Base-by-base conservation (phyloP, 2,329 filamentous ascomycete genomes). In the Colletotrichum tamarilloi region DNA sequence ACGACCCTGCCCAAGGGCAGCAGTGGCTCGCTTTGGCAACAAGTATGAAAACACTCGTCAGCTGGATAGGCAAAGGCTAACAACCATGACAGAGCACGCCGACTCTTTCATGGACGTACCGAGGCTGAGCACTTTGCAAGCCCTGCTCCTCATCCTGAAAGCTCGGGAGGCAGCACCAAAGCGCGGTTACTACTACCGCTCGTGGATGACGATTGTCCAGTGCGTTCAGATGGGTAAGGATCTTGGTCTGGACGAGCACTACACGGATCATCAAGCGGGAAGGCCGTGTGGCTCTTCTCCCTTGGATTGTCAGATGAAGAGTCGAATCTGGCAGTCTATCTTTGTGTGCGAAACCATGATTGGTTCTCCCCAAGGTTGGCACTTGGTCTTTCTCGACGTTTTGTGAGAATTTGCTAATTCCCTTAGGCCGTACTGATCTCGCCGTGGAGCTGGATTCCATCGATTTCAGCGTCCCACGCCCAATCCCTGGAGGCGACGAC, bases 141-240 rank as follows among this genome's bases (percentile, higher is more conserved):
- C 95, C 3, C 86, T 98, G 74, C 85, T 98, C 57, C 92, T 98
- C 57, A 88, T 98, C 22, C 85, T 98, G 56, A 98, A 98, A 82
- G 97, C 96, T 1, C 90, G 95, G 75, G 96, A 98, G 82, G 93
- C 94, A n/a, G 92, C 93, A 9, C 95, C 96, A 0, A 97, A 97
- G 80, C 92, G 94, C 73, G 97, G 97, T 1, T 98, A 98, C 80
- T 98, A 97, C 82, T 98, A 97, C 83, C 92, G 96, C 49, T 98
- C 97, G 0, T 98, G 97, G 96, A 97, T 98, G 91, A 94, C 94
- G 5, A 91, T 97, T 24, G 96, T 98, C 66, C 94, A 95, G 74
- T 95, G 96, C 75, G 93, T 97, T 8, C 93, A 95, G 59, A 98
- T 98, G 94, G 95, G 92, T 30, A 97, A 97, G 79, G 96, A 98